Conservation (phyloP, 176 grass and related monocot genomes). For the Avena insularis region DNA sequence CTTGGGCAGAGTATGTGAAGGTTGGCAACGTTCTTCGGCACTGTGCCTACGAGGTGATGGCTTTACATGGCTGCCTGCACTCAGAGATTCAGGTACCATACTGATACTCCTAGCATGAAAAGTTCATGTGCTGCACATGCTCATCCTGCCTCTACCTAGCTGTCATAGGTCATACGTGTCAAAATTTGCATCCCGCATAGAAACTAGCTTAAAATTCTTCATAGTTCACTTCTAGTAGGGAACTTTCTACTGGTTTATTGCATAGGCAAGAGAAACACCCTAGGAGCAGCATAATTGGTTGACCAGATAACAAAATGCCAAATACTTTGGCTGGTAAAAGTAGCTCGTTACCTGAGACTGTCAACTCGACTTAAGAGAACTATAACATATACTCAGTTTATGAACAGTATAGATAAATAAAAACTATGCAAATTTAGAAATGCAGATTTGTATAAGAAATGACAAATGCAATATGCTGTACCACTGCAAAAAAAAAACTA, state of each 20-base stretch:
- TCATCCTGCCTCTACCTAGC: conserved; percentile 1
- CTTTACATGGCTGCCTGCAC: conserved; percentile 76
- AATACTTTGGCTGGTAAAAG: conserved; percentile 23
- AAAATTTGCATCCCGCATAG: background rate
- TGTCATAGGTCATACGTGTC: background rate
- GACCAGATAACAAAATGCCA: background rate
- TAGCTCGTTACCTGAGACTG: background rate
- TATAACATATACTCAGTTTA: conserved; percentile 11
- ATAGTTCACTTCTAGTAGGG: conserved; percentile 1
- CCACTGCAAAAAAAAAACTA: background rate
- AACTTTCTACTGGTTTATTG: conserved; percentile 7
- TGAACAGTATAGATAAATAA: background rate
- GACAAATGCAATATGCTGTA: background rate
- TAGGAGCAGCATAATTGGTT: background rate
- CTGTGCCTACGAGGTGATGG: conserved; percentile 85
- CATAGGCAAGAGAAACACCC: background rate
- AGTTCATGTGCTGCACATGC: background rate
- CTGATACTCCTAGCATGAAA: conserved; percentile 3
- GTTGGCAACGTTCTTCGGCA: conserved; percentile 66
- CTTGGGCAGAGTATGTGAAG: conserved; percentile 74
- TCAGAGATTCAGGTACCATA: conserved; percentile 87
- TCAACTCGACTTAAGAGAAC: conserved; percentile 2
- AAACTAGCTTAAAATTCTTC: conserved; percentile 3
- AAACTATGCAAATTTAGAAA: background rate
- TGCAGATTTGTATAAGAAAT: background rate